Base-by-base conservation (phyloP, 305 asterid species). In the Ilex paraguariensis region DNA sequence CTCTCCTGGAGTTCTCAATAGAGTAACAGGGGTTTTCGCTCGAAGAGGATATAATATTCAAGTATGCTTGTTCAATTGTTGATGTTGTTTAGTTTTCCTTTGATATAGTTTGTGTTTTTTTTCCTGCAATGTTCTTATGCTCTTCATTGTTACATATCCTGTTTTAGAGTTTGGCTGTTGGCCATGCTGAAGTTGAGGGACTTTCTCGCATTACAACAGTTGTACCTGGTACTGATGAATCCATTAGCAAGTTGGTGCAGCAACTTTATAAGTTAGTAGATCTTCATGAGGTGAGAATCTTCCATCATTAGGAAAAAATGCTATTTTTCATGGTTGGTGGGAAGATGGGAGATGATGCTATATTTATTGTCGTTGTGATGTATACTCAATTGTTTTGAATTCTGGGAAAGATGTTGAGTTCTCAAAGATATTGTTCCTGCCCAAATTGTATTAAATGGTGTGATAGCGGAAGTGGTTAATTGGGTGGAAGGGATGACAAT, bases 31-130 rank as follows among this genome's bases (percentile, higher is more conserved):
- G 42, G 95, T 93, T 76, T 87, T 93, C 75, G 81, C 98, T 71
- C 89, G 98, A 49, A 87, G 97, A 79, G 97, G 98, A 65, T 93
- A 90, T 75, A 93, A 90, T 79, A 93, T 93, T 79, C 98, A 93
- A 66, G 98, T 86, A 82, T 49, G 66, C 7, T 33, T 33, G 7
- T 71, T 42, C 62, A 10, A 54, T 67, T 28, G 56, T 59, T 56
- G 59, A 13, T 5, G n/a, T 32, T 61, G 61, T 46, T 66, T 61
- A 53, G 55, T 61, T 70, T n/a, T n/a, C n/a, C n/a, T n/a, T n/a
- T n/a, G n/a, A n/a, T n/a, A n/a, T n/a, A n/a, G n/a, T n/a, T n/a
- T n/a, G n/a, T n/a, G n/a, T n/a, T n/a, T n/a, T n/a, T n/a, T n/a
- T n/a, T n/a, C n/a, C n/a, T n/a, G n/a, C n/a, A n/a, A n/a, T 7